Percentiles rank a stretch among this genome's conserved stretches.
phyloP scores from a whole-genome alignment of 306 rosid species.

The Lathyrus aphaca region DNA sequence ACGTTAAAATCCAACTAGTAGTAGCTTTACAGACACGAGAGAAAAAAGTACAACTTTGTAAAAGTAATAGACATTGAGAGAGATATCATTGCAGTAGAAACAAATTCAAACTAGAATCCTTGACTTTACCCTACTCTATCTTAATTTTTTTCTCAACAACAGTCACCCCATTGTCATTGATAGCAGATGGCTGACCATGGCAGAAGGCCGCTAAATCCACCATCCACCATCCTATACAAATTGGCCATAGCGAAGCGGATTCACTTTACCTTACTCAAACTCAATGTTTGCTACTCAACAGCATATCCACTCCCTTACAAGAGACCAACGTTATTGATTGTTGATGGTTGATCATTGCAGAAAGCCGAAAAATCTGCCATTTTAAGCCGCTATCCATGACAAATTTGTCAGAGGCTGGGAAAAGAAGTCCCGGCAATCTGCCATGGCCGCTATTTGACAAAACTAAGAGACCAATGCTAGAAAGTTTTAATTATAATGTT shows the following conservation, averaged over 20 bases:
- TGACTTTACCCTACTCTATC: too few species aligned
- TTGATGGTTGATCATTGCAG: neutral
- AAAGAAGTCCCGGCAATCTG: too few species aligned
- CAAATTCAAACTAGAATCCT: too few species aligned
- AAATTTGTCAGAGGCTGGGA: neutral
- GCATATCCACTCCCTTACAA: neutral
- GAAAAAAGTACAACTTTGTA: conserved; percentile 31
- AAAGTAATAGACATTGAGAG: conserved; percentile 20
- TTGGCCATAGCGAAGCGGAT: too few species aligned
- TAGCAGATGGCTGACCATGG: too few species aligned
- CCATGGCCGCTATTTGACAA: too few species aligned
- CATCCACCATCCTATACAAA: too few species aligned
- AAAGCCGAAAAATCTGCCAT: neutral
- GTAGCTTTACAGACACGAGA: conserved; percentile 34
- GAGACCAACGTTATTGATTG: conserved; percentile 1
- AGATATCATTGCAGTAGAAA: conserved; percentile 29
- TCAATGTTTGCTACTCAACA: conserved; percentile 6
- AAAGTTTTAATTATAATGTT: conserved; percentile 12
- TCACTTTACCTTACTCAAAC: conserved; percentile 22
- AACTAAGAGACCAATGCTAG: conserved; percentile 5
- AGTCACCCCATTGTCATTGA: too few species aligned
- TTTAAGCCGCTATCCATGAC: neutral
- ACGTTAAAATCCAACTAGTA: conserved; percentile 38
- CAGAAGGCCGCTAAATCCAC: too few species aligned
- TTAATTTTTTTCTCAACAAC: too few species aligned